Percentiles rank a stretch among this genome's conserved stretches.
These are phyloP conservation scores for Daldinia childiae DNA, from an alignment of 495 filamentous ascomycete species.

Conservation along the genomic window DNA sequence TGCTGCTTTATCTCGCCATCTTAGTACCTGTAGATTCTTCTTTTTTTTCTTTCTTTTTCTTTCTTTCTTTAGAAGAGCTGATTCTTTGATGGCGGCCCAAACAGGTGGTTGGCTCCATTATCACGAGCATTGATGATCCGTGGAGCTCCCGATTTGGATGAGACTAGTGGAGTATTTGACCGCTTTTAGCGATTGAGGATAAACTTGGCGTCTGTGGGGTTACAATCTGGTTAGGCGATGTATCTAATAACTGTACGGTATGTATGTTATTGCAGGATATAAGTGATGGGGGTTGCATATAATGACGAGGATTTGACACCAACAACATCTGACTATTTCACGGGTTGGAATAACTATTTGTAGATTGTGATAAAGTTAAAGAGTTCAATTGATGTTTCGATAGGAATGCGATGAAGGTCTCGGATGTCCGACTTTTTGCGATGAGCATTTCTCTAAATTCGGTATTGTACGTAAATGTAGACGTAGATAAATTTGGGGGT, in stretches of 20 bases:
- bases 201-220: slow-evolving; percentile 39
- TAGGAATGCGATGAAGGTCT: neutral
- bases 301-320: slow-evolving; percentile 33
- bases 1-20: slow-evolving; percentile 13
- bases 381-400: neutral
- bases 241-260: slow-evolving; percentile 11
- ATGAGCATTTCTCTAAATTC: neutral
- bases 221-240: slow-evolving; percentile 27
- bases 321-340: slow-evolving; percentile 6
- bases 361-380: neutral
- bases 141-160: slow-evolving; percentile 37
- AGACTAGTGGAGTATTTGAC: slow-evolving; percentile 33
- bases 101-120: slow-evolving; percentile 25
- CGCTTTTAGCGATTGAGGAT: slow-evolving; percentile 30
- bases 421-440: neutral
- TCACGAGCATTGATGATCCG: slow-evolving; percentile 34
- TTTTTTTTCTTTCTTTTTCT: slow-evolving; percentile 12
- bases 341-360: neutral
- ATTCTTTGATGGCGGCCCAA: slow-evolving; percentile 16
- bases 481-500: slow-evolving; percentile 3
- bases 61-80: neutral
- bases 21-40: neutral
- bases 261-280: slow-evolving; percentile 13
- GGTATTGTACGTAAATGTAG: neutral
- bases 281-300: slow-evolving; percentile 27